Base-by-base conservation (phyloP, 179 eudicot species). In the Beta lomatogona region DNA sequence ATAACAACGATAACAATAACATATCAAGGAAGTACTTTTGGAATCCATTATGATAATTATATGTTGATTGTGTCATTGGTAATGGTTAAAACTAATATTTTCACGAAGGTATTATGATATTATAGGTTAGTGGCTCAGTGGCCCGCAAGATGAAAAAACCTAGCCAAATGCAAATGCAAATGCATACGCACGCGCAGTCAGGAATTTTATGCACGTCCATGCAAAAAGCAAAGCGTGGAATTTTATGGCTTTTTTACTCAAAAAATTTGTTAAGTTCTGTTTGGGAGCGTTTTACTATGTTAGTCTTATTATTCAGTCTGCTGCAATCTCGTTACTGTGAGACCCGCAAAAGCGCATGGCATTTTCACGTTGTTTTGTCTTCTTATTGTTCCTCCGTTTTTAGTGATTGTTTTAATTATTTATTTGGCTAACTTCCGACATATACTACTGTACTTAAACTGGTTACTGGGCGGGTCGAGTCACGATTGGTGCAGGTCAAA, bases 321-420 rank as follows among this genome's bases (percentile, higher is more conserved):
- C 41, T 54, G 61, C 12, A 19, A 13, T 46, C 44, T 25, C 55
- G 58, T 77, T 1, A 12, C 9, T 48, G 59, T 77, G 59, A 46
- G 45, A 11, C 18, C 71, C 71, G 54, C 64, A 59, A 75, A 63
- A 76, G 72, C 83, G 83, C 83, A 81, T 81, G 79, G 79, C 79
- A 75, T 66, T 67, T 81, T 81, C 83, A 81, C 83, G 75, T 81
- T 81, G 68, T 81, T 81, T 81, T 75, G 83, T 81, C 83, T 72
- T 75, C 14, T 75, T 68, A 75, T 75, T 81, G 83, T 81, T 75
- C 55, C 79, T 58, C 28, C 44, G 19, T 73, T 67, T 81, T 36
- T 22, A 10, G 3, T 6, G 52, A 48, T 48, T 48, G 7, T 48
- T 6, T 48, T 48, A 9, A 6, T 48, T 36, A 36, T 1, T 80